Conservation (phyloP, 1,284 basidiomycete species). For the Flammula alnicola region DNA sequence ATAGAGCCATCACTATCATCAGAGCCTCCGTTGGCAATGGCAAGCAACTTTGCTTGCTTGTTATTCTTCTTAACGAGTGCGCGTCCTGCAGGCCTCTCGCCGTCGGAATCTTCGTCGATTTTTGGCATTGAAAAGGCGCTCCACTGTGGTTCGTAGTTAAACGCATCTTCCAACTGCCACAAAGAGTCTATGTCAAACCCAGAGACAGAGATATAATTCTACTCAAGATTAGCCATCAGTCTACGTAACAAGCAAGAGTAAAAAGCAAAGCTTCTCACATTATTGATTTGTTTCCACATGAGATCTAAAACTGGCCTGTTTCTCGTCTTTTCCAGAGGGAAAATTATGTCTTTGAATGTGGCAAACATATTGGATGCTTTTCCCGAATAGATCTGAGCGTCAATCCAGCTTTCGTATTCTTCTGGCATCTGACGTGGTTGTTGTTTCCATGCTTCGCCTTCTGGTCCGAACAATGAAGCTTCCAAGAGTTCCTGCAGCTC, state of each 20-base stretch:
- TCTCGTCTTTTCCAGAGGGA: conserved; percentile 61
- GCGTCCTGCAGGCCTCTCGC: conserved; percentile 25
- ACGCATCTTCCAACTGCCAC: conserved; percentile 64
- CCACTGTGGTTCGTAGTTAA: conserved; percentile 62
- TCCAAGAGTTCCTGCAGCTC: conserved; percentile 68
- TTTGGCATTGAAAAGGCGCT: conserved; percentile 46
- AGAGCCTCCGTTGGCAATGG: conserved; percentile 49
- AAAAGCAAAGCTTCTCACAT: conserved; percentile 43
- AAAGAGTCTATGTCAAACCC: conserved; percentile 61
- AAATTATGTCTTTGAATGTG: conserved; percentile 60
- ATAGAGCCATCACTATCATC: conserved; percentile 55
- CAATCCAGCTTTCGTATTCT: conserved; percentile 63
- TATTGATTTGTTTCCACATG: conserved; percentile 68
- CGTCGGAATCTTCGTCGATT: conserved; percentile 30
- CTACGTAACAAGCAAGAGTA: background rate
- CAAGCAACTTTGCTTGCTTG: conserved; percentile 47
- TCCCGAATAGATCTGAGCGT: conserved; percentile 65
- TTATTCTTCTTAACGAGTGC: conserved; percentile 29
- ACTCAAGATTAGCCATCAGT: background rate
- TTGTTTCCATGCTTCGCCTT: conserved; percentile 54
- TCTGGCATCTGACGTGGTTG: conserved; percentile 55
- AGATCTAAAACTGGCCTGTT: conserved; percentile 51
- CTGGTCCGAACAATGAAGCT: conserved; percentile 54
- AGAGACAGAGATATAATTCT: conserved; percentile 64
- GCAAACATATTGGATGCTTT: conserved; percentile 53